Base-by-base conservation (phyloP, 345 rosid species). In the Eucalyptus sp. region DNA sequence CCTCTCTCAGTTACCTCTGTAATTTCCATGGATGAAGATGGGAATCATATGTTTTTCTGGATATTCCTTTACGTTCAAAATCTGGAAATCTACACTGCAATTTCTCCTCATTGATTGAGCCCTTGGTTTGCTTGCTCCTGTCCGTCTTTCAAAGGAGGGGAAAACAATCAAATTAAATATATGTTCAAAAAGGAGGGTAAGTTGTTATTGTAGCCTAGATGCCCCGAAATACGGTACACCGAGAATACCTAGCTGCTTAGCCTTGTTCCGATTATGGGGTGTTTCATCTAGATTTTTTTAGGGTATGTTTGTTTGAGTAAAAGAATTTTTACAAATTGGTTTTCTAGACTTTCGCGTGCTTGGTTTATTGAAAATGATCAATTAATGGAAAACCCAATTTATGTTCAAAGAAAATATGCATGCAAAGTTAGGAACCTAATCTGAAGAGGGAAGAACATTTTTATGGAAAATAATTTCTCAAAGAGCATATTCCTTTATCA, bases 361-460 rank as follows among this genome's bases (percentile, higher is more conserved):
- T 24, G 13, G 1, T 56, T 24, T 56, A 10, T 24, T 56, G 13
- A 56, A 24, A 22, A 56, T 56, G 0, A 56, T 24, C 6, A 56
- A 56, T 56, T 24, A 56, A 56, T 24, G 62, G 1, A 56, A 56
- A 22, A 56, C 3, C 0, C 3, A 56, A 24, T 56, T 56, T 56
- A 56, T 24, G 62, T 56, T 22, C 5, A 2, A 22, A 56, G 13
- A 4, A 22, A 56, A 56, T 56, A 56, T 10, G 62, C 29, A 56
- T 56, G 62, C 62, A 56, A 56, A 56, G 27, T 9, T 22, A 56
- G 60, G 60, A 56, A 56, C 13, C 62, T 56, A 24, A 56, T 24
- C 1, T 56, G 29, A 24, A 56, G 29, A 2, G 13, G 0, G 6
- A 1, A 24, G 3, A 56, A 56, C 6, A 24, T 24, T 56, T 56